Base-by-base conservation (phyloP, 2,329 filamentous ascomycete species). In the Xylariomycetidae sp. region DNA sequence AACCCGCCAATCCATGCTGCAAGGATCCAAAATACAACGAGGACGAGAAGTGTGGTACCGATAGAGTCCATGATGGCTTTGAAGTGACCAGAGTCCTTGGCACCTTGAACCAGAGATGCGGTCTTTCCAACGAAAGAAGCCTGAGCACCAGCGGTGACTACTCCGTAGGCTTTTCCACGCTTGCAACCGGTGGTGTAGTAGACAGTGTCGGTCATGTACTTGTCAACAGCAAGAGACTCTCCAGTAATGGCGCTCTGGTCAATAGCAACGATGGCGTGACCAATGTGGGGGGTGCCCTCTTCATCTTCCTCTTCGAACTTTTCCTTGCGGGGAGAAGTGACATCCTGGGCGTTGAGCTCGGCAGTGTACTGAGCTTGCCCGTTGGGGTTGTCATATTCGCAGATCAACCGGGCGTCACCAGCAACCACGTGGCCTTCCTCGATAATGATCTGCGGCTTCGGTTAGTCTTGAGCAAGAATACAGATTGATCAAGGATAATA, bases 11-110 rank as follows among this genome's bases (percentile, higher is more conserved):
- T 80, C 80, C 80, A 84, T 50, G 80, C 70, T 45, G 72, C 63
- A 49, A 85, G 70, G 60, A 84, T 83, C 70, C 72, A 85, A 68
- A 80, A 79, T 59, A 84, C 78, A 67, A 84, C 80, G 47, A 85
- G 67, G 56, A 85, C 80, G 52, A 85, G 69, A 37, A 85, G 70
- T 46, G 75, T 67, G 43, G 78, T 82, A 64, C 80, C 80, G 53
- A 85, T 85, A 57, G 74, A 80, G 74, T 85, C 80, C 80, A 85
- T 85, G 73, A 85, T 82, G 51, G 80, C 80, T 69, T 85, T 85
- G 76, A 83, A 83, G 63, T 82, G 79, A 70, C 80, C 80, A 51
- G 75, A 70, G 59, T 84, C 80, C 65, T 82, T 69, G 49, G 80
- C 80, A 52, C 80, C 80, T 63, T 82, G 74, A 32, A 84, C 80